These are phyloP conservation scores for Pseudogymnoascus sp. DNA, from an alignment of 2,329 filamentous ascomycete genomes.

Conservation along the genomic window DNA sequence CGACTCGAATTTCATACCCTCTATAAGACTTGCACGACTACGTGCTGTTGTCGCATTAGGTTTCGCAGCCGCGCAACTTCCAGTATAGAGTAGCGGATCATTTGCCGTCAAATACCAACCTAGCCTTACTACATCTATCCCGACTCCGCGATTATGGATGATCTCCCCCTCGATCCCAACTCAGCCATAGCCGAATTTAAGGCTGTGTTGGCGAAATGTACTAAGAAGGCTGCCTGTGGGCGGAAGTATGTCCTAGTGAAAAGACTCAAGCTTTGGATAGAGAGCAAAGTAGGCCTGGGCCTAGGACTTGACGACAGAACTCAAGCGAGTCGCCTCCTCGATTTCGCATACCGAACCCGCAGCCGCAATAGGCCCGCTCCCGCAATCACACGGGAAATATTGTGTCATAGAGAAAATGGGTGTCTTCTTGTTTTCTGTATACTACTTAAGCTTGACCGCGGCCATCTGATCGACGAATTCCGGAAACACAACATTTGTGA, in stretches of 20 bases:
- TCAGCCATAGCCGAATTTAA: neutral
- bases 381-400: neutral
- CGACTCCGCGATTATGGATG: neutral
- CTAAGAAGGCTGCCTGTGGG: neutral
- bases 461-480: conserved; percentile 22
- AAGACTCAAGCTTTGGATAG: neutral
- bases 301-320: neutral
- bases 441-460: conserved; percentile 18
- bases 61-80: neutral
- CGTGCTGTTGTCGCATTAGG: neutral
- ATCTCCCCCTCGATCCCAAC: neutral
- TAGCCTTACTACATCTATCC: neutral
- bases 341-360: neutral
- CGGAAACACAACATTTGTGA: conserved; percentile 17
- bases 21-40: neutral
- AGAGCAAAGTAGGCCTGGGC: neutral
- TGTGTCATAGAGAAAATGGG: neutral
- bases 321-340: neutral
- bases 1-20: neutral
- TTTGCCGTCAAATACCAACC: neutral
- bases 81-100: neutral
- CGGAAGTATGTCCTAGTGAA: neutral
- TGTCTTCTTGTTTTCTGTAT: conserved; percentile 25
- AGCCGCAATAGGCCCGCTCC: neutral
- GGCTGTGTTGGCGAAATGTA: neutral